Conservation (phyloP, 2,329 filamentous ascomycete species). For the Colletotrichum agaves region DNA sequence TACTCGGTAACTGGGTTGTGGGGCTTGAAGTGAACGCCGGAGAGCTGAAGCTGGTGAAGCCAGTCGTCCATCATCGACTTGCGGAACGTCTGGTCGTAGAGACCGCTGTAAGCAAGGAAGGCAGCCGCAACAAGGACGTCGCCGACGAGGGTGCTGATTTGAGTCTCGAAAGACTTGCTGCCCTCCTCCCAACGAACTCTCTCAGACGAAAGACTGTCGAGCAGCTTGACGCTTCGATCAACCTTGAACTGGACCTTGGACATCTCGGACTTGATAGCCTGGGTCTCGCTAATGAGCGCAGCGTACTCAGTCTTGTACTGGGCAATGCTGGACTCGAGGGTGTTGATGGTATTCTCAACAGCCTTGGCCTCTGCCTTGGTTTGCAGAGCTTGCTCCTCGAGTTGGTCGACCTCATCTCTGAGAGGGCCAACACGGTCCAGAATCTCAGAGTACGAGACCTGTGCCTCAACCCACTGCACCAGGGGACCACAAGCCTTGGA, state of each 20-base stretch:
- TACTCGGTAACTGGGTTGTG: slow-evolving; percentile 97
- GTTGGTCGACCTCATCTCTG: slow-evolving; percentile 85
- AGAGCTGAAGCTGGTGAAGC: slow-evolving; percentile 91
- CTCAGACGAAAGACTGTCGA: slow-evolving; percentile 96
- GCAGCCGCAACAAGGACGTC: slow-evolving; percentile 97
- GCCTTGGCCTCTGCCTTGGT: slow-evolving; percentile 94
- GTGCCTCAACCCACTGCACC: slow-evolving; percentile 96
- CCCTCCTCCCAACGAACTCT: slow-evolving; percentile 94
- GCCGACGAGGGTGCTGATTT: slow-evolving; percentile 95
- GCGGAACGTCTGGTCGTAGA: slow-evolving; percentile 98
- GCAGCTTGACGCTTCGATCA: slow-evolving; percentile 90
- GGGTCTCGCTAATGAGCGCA: slow-evolving; percentile 93
- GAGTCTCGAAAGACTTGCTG: slow-evolving; percentile 97
- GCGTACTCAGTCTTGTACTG: slow-evolving; percentile 98
- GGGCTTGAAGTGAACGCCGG: slow-evolving; percentile 92
- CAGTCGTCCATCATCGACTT: slow-evolving; percentile 98
- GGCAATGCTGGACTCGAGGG: slow-evolving; percentile 89
- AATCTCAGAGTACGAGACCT: slow-evolving; percentile 98
- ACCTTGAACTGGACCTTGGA: slow-evolving; percentile 97
- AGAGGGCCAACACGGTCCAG: slow-evolving; percentile 92
- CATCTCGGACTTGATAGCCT: slow-evolving; percentile 98
- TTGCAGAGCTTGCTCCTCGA: slow-evolving; percentile 89
- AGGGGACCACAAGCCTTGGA: slow-evolving; percentile 97
- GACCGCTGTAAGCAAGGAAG: slow-evolving; percentile 94
- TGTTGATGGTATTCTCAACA: slow-evolving; percentile 86